Evolutionary conservation across 352 stramenopile genomes (phyloP).

Genomic region (Phytopythium sindhum): DNA sequence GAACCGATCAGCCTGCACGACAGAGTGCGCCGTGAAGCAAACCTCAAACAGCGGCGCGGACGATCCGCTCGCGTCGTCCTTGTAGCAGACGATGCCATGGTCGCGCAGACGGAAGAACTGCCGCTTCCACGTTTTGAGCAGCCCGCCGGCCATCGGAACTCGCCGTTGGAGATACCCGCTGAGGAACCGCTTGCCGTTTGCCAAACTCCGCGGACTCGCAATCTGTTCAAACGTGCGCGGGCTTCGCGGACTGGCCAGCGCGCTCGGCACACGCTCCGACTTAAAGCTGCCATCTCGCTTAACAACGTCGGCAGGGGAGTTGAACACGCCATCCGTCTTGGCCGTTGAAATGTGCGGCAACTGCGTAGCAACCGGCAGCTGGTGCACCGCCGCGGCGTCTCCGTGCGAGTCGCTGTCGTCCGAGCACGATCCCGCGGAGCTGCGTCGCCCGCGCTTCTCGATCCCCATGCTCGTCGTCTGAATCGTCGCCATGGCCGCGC

Average conservation of each 20-base stretch:
- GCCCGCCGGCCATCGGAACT: conserved; percentile 46
- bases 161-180: conserved; percentile 57
- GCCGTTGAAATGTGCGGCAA: conserved; percentile 7
- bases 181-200: conserved; percentile 55
- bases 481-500: background rate
- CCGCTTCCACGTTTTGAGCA: conserved; percentile 67
- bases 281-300: background rate
- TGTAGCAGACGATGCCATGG: conserved; percentile 65
- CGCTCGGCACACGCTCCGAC: background rate
- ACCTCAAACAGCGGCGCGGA: conserved; percentile 57
- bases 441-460: conserved; percentile 12
- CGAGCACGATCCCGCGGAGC: conserved; percentile 24
- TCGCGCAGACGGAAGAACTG: conserved; percentile 72
- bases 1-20: conserved; percentile 27
- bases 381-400: conserved; percentile 14
- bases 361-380: conserved; percentile 12
- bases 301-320: background rate
- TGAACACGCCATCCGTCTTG: background rate
- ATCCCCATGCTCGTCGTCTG: background rate
- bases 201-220: conserved; percentile 48
- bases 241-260: background rate
- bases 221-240: conserved; percentile 34
- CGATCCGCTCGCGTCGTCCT: conserved; percentile 27
- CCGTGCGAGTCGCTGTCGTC: conserved; percentile 19
- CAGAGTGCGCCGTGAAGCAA: conserved; percentile 44